Percentiles rank a stretch among this genome's conserved stretches.
phyloP scores from a whole-genome alignment of 2,329 filamentous ascomycete species.

The Calonectria ilicicola region DNA sequence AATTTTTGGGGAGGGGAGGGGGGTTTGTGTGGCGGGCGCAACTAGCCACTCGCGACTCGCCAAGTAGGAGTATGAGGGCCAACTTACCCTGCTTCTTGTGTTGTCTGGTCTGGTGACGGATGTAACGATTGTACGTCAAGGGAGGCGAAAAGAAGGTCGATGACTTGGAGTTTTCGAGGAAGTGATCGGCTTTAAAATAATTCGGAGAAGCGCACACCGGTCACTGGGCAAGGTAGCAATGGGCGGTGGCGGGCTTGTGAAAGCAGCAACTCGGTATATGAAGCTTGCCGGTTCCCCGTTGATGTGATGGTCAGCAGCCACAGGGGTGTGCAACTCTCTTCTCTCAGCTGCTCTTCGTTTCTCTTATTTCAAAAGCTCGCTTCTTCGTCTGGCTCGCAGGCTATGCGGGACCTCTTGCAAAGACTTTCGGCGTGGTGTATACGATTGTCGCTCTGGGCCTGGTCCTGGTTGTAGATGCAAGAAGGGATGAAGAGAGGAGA shows the following conservation, averaged over 20 bases:
- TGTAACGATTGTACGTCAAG: slow-evolving; percentile 4
- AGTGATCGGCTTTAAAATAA: not conserved
- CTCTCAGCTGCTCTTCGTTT: not conserved
- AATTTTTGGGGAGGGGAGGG: not conserved
- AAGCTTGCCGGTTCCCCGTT: slow-evolving; percentile 4
- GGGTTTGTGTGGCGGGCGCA: not conserved
- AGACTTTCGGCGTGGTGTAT: not conserved
- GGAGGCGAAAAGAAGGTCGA: not conserved
- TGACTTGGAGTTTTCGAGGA: not conserved
- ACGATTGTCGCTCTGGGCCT: not conserved
- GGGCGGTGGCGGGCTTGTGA: not conserved
- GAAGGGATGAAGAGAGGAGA: not conserved
- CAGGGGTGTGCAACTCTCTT: not conserved
- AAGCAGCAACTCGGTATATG: not conserved
- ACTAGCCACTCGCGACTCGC: not conserved
- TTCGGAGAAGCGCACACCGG: not conserved
- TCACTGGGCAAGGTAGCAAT: not conserved
- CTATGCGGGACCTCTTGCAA: not conserved
- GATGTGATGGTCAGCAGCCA: not conserved
- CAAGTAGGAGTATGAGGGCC: slow-evolving; percentile 1
- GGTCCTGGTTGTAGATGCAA: not conserved
- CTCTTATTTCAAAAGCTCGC: not conserved
- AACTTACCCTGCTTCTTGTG: slow-evolving; percentile 7
- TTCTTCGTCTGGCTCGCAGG: not conserved
- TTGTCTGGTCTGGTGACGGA: slow-evolving; percentile 12